phyloP scores from a whole-genome alignment of 768 basidiomycete genomes.

The Mycena sanguinolenta region DNA sequence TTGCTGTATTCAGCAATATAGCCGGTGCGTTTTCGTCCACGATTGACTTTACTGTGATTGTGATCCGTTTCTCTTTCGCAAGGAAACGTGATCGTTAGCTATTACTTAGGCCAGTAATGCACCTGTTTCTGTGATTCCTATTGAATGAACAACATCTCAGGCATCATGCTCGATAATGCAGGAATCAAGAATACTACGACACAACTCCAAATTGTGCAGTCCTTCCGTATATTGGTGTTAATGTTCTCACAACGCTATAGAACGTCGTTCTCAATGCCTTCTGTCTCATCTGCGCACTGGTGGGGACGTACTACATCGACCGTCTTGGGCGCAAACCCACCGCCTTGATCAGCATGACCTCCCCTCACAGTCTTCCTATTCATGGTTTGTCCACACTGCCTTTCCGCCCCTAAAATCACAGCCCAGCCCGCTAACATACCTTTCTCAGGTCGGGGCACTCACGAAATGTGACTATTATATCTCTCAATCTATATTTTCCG shows the following conservation, averaged over 20 bases:
- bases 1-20: slow-evolving; percentile 42
- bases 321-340: slow-evolving; percentile 40
- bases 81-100: slow-evolving; percentile 42
- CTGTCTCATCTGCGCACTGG: slow-evolving; percentile 37
- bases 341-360: slow-evolving; percentile 36
- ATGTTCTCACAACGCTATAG: slow-evolving; percentile 18
- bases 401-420: too few relatives aligned
- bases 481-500: not conserved
- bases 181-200: slow-evolving; percentile 39
- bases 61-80: too few relatives aligned
- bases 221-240: not conserved
- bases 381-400: slow-evolving; percentile 15
- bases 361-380: slow-evolving; percentile 40
- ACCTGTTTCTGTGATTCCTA: not conserved
- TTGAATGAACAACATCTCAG: not conserved
- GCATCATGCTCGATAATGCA: slow-evolving; percentile 38
- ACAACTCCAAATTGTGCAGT: slow-evolving; percentile 40
- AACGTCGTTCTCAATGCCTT: slow-evolving; percentile 43
- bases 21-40: slow-evolving; percentile 29
- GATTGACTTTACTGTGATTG: not conserved
- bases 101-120: slow-evolving; percentile 33
- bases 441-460: slow-evolving; percentile 32
- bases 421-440: not conserved
- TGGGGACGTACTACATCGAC: slow-evolving; percentile 40
- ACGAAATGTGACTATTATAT: slow-evolving; percentile 34